These are phyloP conservation scores for Ustilago crameri DNA, from an alignment of 1,284 basidiomycete genomes.

Conservation along the genomic window DNA sequence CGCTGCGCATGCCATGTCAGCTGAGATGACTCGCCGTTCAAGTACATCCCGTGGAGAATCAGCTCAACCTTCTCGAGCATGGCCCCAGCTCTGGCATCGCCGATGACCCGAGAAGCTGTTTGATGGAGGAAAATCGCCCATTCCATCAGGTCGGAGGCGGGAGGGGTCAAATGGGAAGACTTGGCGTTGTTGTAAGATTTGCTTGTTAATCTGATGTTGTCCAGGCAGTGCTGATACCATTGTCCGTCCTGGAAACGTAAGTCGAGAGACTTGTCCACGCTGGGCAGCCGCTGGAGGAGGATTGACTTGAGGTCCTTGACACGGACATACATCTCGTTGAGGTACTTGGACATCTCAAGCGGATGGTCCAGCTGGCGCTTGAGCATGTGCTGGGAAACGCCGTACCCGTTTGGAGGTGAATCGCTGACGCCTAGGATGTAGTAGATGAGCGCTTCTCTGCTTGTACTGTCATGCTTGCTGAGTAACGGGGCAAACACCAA, in stretches of 20 bases:
- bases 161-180: not conserved
- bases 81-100: not conserved
- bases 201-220: not conserved
- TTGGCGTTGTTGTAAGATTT: not conserved
- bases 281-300: not conserved
- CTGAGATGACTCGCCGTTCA: not conserved
- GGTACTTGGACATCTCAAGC: constrained; percentile 2
- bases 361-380: too few relatives aligned
- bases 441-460: not conserved
- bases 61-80: not conserved
- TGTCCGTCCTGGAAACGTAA: not conserved
- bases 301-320: not conserved
- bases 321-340: not conserved
- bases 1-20: not conserved
- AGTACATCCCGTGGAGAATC: not conserved
- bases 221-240: not conserved
- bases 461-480: not conserved
- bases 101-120: not conserved
- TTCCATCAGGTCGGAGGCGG: not conserved
- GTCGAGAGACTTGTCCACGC: not conserved
- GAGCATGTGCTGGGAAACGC: too few relatives aligned
- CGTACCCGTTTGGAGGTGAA: not conserved
- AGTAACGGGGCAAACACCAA: not conserved
- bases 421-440: not conserved
- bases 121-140: not conserved